Conservation (phyloP, 768 basidiomycete genomes). For the Pleurotus tuber-regium region DNA sequence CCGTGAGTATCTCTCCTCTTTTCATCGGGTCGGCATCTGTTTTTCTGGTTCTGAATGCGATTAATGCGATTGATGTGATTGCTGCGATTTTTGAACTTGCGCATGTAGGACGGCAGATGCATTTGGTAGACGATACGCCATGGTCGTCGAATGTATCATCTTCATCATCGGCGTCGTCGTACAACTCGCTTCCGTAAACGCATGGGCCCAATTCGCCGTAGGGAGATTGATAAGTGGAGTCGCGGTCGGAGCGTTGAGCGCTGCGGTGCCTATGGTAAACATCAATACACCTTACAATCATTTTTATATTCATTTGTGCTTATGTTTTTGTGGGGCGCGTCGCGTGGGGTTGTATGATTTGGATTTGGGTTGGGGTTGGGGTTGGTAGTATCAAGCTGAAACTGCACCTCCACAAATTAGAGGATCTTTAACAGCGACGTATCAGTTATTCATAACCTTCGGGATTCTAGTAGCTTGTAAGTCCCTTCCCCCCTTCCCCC, state of each 20-base stretch:
- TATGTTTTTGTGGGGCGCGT: not conserved
- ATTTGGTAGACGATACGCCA: constrained; percentile 66
- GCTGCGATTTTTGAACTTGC: too few species aligned
- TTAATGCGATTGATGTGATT: too few species aligned
- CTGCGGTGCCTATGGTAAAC: constrained; percentile 64
- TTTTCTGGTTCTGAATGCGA: too few species aligned
- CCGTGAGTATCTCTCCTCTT: too few species aligned
- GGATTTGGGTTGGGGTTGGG: too few species aligned
- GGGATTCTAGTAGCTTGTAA: constrained; percentile 66
- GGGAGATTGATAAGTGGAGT: constrained; percentile 66
- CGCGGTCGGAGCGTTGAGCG: constrained; percentile 65
- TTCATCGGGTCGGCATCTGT: too few species aligned
- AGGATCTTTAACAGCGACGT: constrained; percentile 62
- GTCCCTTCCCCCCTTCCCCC: constrained; percentile 17
- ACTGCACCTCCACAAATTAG: constrained; percentile 71
- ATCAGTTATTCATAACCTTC: constrained; percentile 66
- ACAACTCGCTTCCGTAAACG: constrained; percentile 45
- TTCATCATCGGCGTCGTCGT: constrained; percentile 63
- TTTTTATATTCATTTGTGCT: constrained; percentile 4
- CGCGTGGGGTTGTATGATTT: too few species aligned
- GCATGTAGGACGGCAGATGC: constrained; percentile 61
- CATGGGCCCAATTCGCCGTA: constrained; percentile 68
- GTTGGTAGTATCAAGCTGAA: constrained; percentile 60
- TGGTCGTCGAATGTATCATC: constrained; percentile 55
- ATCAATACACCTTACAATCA: constrained; percentile 6